Evolutionary conservation across 495 filamentous ascomycete genomes (phyloP), one percentile per base, ranked within the genome.

Genomic region (Aspergillus haitiensis): DNA sequence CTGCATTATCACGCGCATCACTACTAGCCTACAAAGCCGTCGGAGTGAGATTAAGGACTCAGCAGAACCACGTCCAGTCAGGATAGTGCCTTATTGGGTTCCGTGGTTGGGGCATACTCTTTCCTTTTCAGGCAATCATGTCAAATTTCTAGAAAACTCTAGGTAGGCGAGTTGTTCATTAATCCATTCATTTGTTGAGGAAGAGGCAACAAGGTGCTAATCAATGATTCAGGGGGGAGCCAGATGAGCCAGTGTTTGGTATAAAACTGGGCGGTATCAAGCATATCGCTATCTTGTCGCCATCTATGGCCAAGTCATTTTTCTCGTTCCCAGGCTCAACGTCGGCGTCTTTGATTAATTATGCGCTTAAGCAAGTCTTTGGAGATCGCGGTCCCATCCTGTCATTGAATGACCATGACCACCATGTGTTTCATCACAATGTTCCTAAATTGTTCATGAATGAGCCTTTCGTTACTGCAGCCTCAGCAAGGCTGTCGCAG

Each of bases 51-150:
- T 39, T 33, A 52, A 13, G 32, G 57, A 64, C 40, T 45, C 59
- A 13, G 55, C 62, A 34, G 61, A 71, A 34, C 51, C 67, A 35
- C 70, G 64, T 59, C 67, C 55, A 50, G 74, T 82, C 44, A 74
- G 72, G 60, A 62, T 70, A 36, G 54, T 77, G 9, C 83, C 85
- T 11, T 88, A 87, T 70, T 88, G 82, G 82, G 55, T 86, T 7
- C 84, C 84, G 11, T 73, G 78, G 59, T 37, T 86, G 2, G 82
- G 84, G 40, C 84, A 88, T 73, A 70, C 78, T 11, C 55, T 78
- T 27, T 70, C 75, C 16, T 74, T 84, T 64, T 59, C 78, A 13
- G 75, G 77, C 65, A 65, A 79, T 52, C 72, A 76, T 66, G 70
- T 78, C 15, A 59, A 63, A 7, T 79, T 82, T 49, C 58, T 82